A percentile compares a stretch with the other conserved stretches of the same genome.
Conservation (phyloP, 1,284 basidiomycete species). For the Trichosporon asahii region DNA sequence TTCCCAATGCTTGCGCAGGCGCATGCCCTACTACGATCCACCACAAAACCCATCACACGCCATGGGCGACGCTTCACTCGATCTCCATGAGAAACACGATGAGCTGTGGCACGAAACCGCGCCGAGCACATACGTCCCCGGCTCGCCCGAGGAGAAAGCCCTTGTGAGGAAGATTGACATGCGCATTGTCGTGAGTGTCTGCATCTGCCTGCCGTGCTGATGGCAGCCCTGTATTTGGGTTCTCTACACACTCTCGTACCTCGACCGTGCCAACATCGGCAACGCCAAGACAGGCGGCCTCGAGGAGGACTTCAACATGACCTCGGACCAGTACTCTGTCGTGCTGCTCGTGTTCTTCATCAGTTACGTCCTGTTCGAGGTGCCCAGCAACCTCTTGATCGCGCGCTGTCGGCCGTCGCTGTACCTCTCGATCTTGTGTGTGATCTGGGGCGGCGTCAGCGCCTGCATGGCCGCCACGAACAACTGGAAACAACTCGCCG, state of each 20-base stretch:
- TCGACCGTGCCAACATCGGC: slow-evolving; percentile 49
- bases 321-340: slow-evolving; percentile 48
- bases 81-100: background rate
- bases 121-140: slow-evolving; percentile 36
- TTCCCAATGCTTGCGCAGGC: background rate
- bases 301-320: slow-evolving; percentile 39
- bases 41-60: background rate
- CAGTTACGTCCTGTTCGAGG: slow-evolving; percentile 39
- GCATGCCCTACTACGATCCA: background rate
- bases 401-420: slow-evolving; percentile 41
- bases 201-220: background rate
- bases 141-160: slow-evolving; percentile 40
- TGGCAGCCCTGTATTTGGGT: slow-evolving; percentile 43
- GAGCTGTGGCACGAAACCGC: background rate
- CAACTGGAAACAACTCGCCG: slow-evolving; percentile 42
- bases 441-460: slow-evolving; percentile 44
- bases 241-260: slow-evolving; percentile 48
- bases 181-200: slow-evolving; percentile 38
- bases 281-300: slow-evolving; percentile 45
- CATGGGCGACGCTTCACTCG: background rate
- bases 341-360: slow-evolving; percentile 41
- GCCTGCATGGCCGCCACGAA: slow-evolving; percentile 41
- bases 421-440: slow-evolving; percentile 35
- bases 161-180: slow-evolving; percentile 45
- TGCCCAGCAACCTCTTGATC: slow-evolving; percentile 42